These are phyloP conservation scores for Phylloporus rhodoxanthus DNA, from an alignment of 768 basidiomycete genomes.

Conservation along the genomic window DNA sequence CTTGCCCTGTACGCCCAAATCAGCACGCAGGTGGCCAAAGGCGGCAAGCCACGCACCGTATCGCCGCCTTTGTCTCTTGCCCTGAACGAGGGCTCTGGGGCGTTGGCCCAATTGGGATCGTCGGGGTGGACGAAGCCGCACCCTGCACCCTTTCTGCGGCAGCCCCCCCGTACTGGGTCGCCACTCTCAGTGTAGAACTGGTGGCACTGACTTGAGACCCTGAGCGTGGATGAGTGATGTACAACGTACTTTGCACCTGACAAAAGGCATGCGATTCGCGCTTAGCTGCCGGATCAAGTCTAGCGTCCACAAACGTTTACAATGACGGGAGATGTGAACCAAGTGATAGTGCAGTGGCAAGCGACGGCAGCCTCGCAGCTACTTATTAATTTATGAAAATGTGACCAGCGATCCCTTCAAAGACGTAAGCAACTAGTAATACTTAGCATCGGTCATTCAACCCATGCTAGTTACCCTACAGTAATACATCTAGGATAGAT, in stretches of 20 bases:
- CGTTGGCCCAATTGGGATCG: constrained; percentile 21
- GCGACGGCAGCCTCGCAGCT: background rate
- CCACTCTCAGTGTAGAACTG: constrained; percentile 31
- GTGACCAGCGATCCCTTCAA: background rate
- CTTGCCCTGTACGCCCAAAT: constrained; percentile 6
- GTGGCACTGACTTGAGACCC: background rate
- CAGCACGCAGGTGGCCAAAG: background rate
- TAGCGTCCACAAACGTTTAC: background rate
- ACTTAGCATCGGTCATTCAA: background rate
- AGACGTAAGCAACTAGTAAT: no score
- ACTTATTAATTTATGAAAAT: background rate
- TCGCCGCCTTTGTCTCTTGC: constrained; percentile 14
- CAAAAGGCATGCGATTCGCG: constrained; percentile 22
- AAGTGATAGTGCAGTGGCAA: background rate
- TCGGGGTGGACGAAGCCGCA: constrained; percentile 31
- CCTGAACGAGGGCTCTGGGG: constrained; percentile 6
- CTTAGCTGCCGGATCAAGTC: background rate
- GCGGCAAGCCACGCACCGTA: constrained; percentile 12
- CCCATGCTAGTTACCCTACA: background rate
- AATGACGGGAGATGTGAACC: background rate
- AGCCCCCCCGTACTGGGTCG: constrained; percentile 24
- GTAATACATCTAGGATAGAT: constrained; percentile 11
- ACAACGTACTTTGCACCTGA: constrained; percentile 22
- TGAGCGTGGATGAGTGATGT: constrained; percentile 2
- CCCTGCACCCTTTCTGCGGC: constrained; percentile 12